A percentile compares a stretch with the other conserved stretches of the same genome.
phyloP scores from a whole-genome alignment of 257 asterid genomes.

The Ilex aquifolium region DNA sequence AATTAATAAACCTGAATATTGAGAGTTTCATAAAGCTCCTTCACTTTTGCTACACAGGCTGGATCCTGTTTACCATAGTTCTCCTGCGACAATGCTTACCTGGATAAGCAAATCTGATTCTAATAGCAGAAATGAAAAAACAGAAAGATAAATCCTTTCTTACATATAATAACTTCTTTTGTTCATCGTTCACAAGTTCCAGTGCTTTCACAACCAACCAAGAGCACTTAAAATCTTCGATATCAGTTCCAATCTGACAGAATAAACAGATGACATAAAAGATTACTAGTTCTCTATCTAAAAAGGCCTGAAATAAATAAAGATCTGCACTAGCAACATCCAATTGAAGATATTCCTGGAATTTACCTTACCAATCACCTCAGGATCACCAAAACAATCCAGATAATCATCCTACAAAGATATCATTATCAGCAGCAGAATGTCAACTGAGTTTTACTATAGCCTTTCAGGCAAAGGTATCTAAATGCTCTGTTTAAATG shows the following conservation, averaged over 20 bases:
- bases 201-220: constrained; percentile 41
- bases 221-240: constrained; percentile 39
- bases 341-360: background rate
- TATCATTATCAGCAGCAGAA: no score
- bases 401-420: constrained; percentile 35
- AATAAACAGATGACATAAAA: no score
- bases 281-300: background rate
- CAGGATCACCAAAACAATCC: constrained; percentile 42
- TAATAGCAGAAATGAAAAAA: background rate
- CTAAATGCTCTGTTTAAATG: no score
- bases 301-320: background rate
- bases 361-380: constrained; percentile 38
- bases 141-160: background rate
- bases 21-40: constrained; percentile 33
- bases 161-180: constrained; percentile 26
- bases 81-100: constrained; percentile 22
- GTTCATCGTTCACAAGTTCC: constrained; percentile 27
- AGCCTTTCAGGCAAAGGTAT: background rate
- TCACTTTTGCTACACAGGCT: constrained; percentile 28
- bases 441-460: no score
- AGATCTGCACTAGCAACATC: background rate
- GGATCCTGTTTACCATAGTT: constrained; percentile 36
- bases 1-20: constrained; percentile 27
- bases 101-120: background rate
- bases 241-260: constrained; percentile 26